Conservation (phyloP, 371 early-diverging fungal species). For the Rhizopus microsporus region DNA sequence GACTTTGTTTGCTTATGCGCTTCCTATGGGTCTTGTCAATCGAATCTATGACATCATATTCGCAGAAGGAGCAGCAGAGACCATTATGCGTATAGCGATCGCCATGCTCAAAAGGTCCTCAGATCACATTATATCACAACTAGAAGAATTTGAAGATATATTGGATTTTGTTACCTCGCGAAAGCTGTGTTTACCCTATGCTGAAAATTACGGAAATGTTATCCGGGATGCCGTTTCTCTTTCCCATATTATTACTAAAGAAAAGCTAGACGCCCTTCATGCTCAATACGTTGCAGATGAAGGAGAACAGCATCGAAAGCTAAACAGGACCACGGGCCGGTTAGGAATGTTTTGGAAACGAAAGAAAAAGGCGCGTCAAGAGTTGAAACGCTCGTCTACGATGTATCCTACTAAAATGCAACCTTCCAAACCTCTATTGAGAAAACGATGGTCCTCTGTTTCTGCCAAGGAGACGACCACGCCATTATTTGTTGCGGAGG, state of each 20-base stretch:
- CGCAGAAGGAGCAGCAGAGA: slow-evolving; percentile 82
- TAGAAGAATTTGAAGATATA: slow-evolving; percentile 77
- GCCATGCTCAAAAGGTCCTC: slow-evolving; percentile 83
- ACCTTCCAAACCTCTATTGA: slow-evolving; percentile 8
- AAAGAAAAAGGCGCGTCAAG: background rate
- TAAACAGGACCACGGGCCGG: background rate
- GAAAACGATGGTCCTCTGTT: slow-evolving; percentile 37
- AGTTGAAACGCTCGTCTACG: background rate
- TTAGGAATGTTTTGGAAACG: slow-evolving; percentile 20
- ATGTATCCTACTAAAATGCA: background rate
- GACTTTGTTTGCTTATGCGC: slow-evolving; percentile 86
- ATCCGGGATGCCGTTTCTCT: slow-evolving; percentile 81
- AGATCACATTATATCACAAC: slow-evolving; percentile 55
- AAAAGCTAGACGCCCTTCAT: slow-evolving; percentile 67
- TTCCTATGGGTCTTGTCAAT: slow-evolving; percentile 75
- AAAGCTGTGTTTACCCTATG: slow-evolving; percentile 77
- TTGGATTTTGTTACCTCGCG: slow-evolving; percentile 75
- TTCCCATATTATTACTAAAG: slow-evolving; percentile 63
- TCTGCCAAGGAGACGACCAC: slow-evolving; percentile 18
- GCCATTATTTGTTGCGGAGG: background rate
- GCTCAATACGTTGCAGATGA: slow-evolving; percentile 28
- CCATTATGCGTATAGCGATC: slow-evolving; percentile 87
- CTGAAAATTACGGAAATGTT: slow-evolving; percentile 64
- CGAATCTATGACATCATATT: slow-evolving; percentile 86
- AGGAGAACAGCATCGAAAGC: slow-evolving; percentile 11